Base-by-base conservation (phyloP, 805 yeast genomes). In the Candida tammaniensis region DNA sequence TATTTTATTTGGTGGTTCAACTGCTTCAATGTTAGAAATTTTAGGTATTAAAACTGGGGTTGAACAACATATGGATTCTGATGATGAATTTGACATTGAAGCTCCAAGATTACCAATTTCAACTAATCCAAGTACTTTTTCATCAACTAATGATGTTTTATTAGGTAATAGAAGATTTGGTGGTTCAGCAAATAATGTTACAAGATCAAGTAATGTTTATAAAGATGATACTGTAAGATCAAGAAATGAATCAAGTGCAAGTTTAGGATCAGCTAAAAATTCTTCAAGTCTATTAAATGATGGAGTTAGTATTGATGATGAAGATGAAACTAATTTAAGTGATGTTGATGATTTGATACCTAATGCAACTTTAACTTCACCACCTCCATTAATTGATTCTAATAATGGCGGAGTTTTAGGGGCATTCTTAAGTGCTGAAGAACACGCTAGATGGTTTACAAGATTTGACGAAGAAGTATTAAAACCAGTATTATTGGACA, bases 21-120 rank as follows among this genome's bases (percentile, higher is more conserved):
- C 98, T 0, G 97, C 98, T 1, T 86, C 95, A 28, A 93, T 93
- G 99, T 74, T 93, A 40, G 99, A 93, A 56, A 86, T 91, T 46
- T 69, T 93, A 47, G 93, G 94, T 29, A 94, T 93, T 48, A 82
- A 84, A 48, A 84, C 95, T 2, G 98, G 98, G 1, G 72, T 85
- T 13, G 91, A 82, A 46, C 95, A 86, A 38, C 47, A 53, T 24
- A 59, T 63, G 31, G 89, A 80, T 24, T 78, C 87, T 32, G 98
- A 93, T 59, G 98, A 93, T 52, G 98, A 93, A 56, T 91, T 91
- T 56, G 97, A 91, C 53, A 82, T 88, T 30, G 97, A 89, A 59
- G 84, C 86, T 24, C 70, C 85, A 34, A 54, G 68, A 38, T 47
- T 66, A 40, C 64, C 47, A 26, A 21, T 46, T 11, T 33, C 54